A percentile compares a stretch with the other conserved stretches of the same genome.
These are phyloP conservation scores for Dendrobium nobile DNA, from an alignment of 106 monocot genomes.

Conservation along the genomic window DNA sequence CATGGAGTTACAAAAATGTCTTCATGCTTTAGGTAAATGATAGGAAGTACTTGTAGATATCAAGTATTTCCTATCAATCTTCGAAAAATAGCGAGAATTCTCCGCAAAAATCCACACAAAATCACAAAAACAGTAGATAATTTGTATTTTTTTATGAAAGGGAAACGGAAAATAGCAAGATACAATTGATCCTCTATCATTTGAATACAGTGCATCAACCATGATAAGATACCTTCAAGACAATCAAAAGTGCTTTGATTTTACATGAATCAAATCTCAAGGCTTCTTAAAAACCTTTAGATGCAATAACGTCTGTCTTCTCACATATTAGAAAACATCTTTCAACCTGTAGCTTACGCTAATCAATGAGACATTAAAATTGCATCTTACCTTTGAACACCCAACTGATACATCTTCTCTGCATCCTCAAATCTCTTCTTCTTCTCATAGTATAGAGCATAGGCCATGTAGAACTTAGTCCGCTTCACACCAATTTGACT, in stretches of 20 bases:
- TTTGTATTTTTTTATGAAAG: too few relatives aligned
- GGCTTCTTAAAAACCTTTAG: neutral
- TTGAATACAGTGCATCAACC: too few relatives aligned
- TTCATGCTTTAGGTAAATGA: too few relatives aligned
- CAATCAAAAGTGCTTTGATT: neutral
- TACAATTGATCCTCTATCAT: too few relatives aligned
- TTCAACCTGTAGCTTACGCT: neutral
- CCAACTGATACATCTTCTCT: conserved; percentile 71
- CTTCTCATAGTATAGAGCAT: conserved; percentile 85
- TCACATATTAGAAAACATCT: neutral
- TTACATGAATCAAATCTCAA: conserved; percentile 3
- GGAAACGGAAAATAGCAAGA: too few relatives aligned
- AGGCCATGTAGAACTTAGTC: conserved; percentile 67
- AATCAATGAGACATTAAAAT: neutral
- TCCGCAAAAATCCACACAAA: too few relatives aligned
- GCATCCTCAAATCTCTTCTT: conserved; percentile 61
- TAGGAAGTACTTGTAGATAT: too few relatives aligned
- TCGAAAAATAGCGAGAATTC: too few relatives aligned
- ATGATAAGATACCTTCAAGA: too few relatives aligned
- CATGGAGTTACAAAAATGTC: too few relatives aligned
- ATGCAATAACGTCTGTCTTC: neutral
- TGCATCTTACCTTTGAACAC: conserved; percentile 61
- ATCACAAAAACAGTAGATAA: too few relatives aligned
- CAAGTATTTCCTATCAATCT: too few relatives aligned
- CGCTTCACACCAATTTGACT: conserved; percentile 61